These are phyloP conservation scores for Pseudopyricularia javanii DNA, from an alignment of 2,329 filamentous ascomycete species.

Conservation along the genomic window DNA sequence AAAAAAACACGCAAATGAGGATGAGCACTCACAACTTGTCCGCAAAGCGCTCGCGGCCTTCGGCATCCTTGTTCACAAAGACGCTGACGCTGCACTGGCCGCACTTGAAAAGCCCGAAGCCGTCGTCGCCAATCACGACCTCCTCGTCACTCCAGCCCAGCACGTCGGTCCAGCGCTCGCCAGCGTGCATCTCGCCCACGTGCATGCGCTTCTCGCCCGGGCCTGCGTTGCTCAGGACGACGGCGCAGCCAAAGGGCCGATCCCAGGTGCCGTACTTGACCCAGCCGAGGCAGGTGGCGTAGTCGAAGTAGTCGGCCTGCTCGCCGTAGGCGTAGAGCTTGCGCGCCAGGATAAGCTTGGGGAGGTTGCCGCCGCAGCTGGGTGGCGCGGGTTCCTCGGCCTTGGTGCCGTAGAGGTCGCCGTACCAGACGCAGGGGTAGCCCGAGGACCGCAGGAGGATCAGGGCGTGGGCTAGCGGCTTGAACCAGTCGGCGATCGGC, in stretches of 20 bases:
- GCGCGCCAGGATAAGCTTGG: slow-evolving; percentile 46
- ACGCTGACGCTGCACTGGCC: slow-evolving; percentile 41
- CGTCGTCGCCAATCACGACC: slow-evolving; percentile 47
- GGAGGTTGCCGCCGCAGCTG: slow-evolving; percentile 39
- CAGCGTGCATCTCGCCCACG: slow-evolving; percentile 44
- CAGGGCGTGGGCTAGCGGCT: slow-evolving; percentile 58
- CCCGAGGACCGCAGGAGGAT: slow-evolving; percentile 54
- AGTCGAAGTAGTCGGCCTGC: slow-evolving; percentile 52
- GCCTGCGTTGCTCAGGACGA: slow-evolving; percentile 41
- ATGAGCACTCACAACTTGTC: slow-evolving; percentile 23
- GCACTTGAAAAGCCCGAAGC: slow-evolving; percentile 47
- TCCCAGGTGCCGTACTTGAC: slow-evolving; percentile 35
- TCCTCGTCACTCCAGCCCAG: slow-evolving; percentile 40
- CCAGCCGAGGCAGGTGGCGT: slow-evolving; percentile 50
- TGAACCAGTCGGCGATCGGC: slow-evolving; percentile 54
- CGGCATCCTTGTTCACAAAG: slow-evolving; percentile 43
- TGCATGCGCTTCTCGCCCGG: slow-evolving; percentile 46
- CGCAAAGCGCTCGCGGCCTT: slow-evolving; percentile 31
- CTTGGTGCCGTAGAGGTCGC: slow-evolving; percentile 54
- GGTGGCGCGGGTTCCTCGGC: slow-evolving; percentile 32
- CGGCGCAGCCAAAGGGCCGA: slow-evolving; percentile 36
- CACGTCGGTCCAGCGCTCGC: slow-evolving; percentile 53
- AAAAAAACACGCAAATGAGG: background rate
- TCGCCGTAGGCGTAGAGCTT: slow-evolving; percentile 56
- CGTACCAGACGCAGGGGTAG: slow-evolving; percentile 59